These are phyloP conservation scores for Pestalotiopsis sp. DNA, from an alignment of 2,329 filamentous ascomycete species.

Conservation along the genomic window DNA sequence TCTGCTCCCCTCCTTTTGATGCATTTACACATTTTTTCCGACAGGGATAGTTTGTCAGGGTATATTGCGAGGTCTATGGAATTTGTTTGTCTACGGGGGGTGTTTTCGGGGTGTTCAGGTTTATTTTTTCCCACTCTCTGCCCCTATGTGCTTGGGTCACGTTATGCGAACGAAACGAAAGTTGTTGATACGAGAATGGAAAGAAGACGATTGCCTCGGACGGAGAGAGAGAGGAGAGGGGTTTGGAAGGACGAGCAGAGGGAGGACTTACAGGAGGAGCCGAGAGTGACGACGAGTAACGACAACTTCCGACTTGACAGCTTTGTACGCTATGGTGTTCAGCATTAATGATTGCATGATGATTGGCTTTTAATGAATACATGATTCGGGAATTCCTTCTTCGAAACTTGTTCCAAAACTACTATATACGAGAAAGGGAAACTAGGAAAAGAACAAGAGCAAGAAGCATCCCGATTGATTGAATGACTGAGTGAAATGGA, in stretches of 20 bases:
- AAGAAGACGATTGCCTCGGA: background rate
- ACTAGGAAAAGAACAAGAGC: background rate
- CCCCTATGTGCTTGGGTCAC: background rate
- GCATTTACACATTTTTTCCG: background rate
- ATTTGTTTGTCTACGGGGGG: background rate
- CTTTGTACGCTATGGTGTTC: constrained; percentile 2
- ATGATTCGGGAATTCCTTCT: background rate
- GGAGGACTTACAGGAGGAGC: background rate
- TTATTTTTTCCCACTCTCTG: background rate
- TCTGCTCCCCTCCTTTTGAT: background rate
- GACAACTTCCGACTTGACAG: background rate
- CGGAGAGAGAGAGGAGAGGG: background rate
- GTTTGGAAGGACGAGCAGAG: background rate
- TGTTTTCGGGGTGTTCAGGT: background rate
- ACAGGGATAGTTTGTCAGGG: background rate
- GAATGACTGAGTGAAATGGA: no score
- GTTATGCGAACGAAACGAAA: background rate
- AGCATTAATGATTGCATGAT: constrained; percentile 10
- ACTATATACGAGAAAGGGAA: background rate
- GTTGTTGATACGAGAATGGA: background rate
- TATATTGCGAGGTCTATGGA: background rate
- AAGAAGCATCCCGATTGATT: background rate
- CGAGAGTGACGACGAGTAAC: background rate
- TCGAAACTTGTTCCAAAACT: background rate
- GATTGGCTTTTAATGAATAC: constrained; percentile 7